Evolutionary conservation across 2,329 filamentous ascomycete genomes (phyloP), one percentile per base, ranked within the genome.

Genomic region (Sordariomycetes sp.): DNA sequence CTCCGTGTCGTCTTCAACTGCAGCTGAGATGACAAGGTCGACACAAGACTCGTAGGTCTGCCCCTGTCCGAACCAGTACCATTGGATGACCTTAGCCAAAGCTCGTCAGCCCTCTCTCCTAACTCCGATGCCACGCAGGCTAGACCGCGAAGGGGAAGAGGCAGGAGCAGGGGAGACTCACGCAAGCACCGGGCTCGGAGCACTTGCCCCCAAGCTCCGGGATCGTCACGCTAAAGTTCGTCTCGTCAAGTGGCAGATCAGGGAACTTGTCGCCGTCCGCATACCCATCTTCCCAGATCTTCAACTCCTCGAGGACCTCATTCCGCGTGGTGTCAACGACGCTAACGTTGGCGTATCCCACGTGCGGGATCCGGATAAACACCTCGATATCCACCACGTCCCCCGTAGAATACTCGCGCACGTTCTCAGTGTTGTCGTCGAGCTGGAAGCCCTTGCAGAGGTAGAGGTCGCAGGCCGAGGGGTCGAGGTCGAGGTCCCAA

Each of bases 11-110:
- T 56, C 55, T 25, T 52, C 51, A 15, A 36, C 53, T 32, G 55
- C 55, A 12, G 32, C 56, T 6, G 51, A 12, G 25, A 62, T 24
- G 42, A 60, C 63, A 56, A 86, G 84, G 64, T 85, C 82, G 55
- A 84, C 70, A 68, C 82, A 85, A 54, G 76, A 75, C 70, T 82
- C 78, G 65, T 85, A 85, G 12, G 81, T 84, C 73, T 85, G 82
- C 57, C 69, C 70, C 17, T 68, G 65, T 3, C 80, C 79, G 60
- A 81, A 73, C 81, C 81, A 85, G 67, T 73, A 83, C 80, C 81
- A 84, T 67, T 85, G 81, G 52, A 85, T 72, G 3, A 78, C 78
- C 61, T 67, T 67, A 64, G 17, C 32, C n/a, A 39, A 52, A 32
- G 28, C 13, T 20, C 15, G 25, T 52, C 13, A 52, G 51, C 13